Base-by-base conservation (phyloP, 2,329 filamentous ascomycete genomes). In the Alternaria atra region DNA sequence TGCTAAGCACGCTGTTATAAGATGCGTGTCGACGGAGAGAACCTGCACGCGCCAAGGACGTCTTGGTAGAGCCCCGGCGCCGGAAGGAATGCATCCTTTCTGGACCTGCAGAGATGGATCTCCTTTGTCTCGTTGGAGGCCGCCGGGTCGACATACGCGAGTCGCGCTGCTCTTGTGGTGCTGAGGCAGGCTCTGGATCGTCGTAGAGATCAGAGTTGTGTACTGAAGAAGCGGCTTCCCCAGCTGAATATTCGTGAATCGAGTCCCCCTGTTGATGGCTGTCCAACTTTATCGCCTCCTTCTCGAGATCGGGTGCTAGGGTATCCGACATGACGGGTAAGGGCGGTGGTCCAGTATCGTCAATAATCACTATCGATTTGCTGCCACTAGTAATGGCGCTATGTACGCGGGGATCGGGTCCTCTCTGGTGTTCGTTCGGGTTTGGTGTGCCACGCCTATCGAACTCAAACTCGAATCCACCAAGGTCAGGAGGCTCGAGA, bases 361-460 rank as follows among this genome's bases (percentile, higher is more conserved):
- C 92, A 35, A 97, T 88, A 72, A 97, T 96, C 56, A 97, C 85
- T 66, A 97, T 96, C 0, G 93, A 97, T 73, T 94, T 90, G 82
- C 92, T 97, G n/a, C 92, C 91, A 10, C 85, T 84, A 0, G 93
- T 95, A 44, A 94, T 86, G 57, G 83, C 82, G 65, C 85, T 88
- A 53, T 82, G 73, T 35, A 79, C 74, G 17, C 76, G 67, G 84
- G 79, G 55, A 66, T 73, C 60, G 60, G 79, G 60, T 10, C 51
- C 55, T 5, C 60, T 63, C 32, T 32, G 35, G 17, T 40, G 57
- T 5, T 68, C 60, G 9, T 70, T 61, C 5, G 60, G 55, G 2
- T 57, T 54, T 15, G 63, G 53, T 5, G 71, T 60, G 9, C 65
- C 61, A 12, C 61, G 66, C 17, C 69, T 71, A 15, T 77, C 72